Base-by-base conservation (phyloP, 257 asterid species). In the Verbascum thapsus region DNA sequence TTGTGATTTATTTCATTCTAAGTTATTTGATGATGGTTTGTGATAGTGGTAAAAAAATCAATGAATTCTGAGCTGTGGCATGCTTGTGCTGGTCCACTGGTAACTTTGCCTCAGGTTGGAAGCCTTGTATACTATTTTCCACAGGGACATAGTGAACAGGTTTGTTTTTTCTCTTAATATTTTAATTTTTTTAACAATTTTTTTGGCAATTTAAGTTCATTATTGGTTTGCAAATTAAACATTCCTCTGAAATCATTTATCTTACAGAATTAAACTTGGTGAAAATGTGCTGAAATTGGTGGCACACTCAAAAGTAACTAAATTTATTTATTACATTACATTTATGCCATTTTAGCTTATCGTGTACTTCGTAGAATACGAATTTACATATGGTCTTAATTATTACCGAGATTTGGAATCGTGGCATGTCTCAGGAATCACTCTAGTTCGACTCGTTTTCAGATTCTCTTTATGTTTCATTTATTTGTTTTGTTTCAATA, bases 141-240 rank as follows among this genome's bases (percentile, higher is more conserved):
- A 54, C 96, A 88, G 50, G 96, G 96, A 7, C 96, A 88, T 52
- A 88, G 96, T 67, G 96, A 88, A 69, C 96, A 88, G 90, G 96
- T 82, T 23, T 45, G 63, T 38, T 23, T 53, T 32, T 50, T 35
- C 30, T 50, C 17, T 38, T 55, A 4, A 10, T 5, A 19, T 30
- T 34, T 10, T 50, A n/a, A 26, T 49, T 26, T 26, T 26, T 26
- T 1, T 41, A 30, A 17, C 30, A 48, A 47, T 10, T 6, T 26
- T n/a, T 18, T 5, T 39, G 17, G 30, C 8, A 49, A 50, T 41
- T 18, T 15, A 60, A 48, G 30, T 52, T 2, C 4, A 49, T 15
- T 8, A 11, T 34, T 35, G 45, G 44, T 30, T 30, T 16, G 37
- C 13, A 10, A 16, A 1, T 22, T 45, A 15, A 23, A 39, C 11